Base-by-base conservation (phyloP, 352 stramenopile genomes). In the Phytopythium chamaehyphon region DNA sequence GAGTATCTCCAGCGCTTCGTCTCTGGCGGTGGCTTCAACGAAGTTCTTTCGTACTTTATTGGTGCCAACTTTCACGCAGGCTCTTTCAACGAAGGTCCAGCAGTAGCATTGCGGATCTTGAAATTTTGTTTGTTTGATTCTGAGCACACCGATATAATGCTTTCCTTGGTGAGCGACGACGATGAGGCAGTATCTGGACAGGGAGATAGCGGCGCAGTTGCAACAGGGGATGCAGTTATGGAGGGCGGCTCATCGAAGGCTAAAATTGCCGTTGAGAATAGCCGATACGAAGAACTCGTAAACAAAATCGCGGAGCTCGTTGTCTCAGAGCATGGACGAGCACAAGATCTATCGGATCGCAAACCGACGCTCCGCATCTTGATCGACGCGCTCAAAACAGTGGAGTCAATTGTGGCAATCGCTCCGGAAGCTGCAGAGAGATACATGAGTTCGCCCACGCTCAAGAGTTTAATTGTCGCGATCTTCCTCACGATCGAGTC, bases 1-100 rank as follows among this genome's bases (percentile, higher is more conserved):
- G 62, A 61, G 28, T 95, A 90, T 54, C 70, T 89, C 38, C 51
- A 73, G 26, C 77, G 69, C 16, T 95, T 95, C 58, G 76, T 91
- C 47, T 71, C 73, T 46, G 70, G 74, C 14, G 83, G 79, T 40
- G 86, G 86, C 6, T 89, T 95, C 57, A 76, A 88, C 52, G 78
- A 89, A 51, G 86, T 95, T 7, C 57, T 95, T 19, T 71, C 65
- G n/a, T 92, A 91, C 51, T 93, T 95, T 62, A 74, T 93, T 38
- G 66, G 63, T 35, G 68, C 76, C 8, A 82, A 83, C 43, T 86
- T 90, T 31, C 70, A 81, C 33, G 67, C 78, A 16, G 82, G 66
- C 37, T 83, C 79, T 3, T 92, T 90, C 39, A 91, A 94, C 56
- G 83, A 95, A 79, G 83, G 83, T 31, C 76, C 77, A 38, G 86